Evolutionary conservation across 73 alveolate genomes (phyloP).

Genomic region (Paraurostyla sp.): DNA sequence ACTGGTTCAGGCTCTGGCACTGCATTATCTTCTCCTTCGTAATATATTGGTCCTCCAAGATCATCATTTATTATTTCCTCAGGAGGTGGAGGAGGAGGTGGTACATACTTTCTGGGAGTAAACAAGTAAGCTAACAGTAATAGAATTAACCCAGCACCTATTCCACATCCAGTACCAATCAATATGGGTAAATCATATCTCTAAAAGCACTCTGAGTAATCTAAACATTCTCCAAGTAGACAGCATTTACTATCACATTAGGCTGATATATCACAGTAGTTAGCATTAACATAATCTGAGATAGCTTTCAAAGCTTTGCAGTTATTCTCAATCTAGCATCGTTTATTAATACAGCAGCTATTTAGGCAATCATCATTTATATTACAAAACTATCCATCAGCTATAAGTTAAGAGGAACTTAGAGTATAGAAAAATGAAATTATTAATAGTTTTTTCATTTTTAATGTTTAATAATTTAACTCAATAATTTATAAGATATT

Average conservation of each 20-base stretch:
- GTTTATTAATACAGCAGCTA: conserved; percentile 17
- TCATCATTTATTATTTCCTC: conserved; percentile 1
- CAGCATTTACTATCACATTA: conserved; percentile 7
- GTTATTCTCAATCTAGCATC: conserved; percentile 10
- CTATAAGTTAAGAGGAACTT: background rate
- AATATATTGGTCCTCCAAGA: conserved; percentile 15
- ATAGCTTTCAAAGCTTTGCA: conserved; percentile 24
- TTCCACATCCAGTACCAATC: conserved; percentile 3
- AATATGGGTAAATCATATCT: conserved; percentile 38
- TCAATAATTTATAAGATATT: too few species aligned
- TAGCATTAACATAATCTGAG: conserved; percentile 14
- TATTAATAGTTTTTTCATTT: too few species aligned
- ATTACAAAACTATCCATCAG: conserved; percentile 29
- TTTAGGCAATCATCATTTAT: conserved; percentile 14
- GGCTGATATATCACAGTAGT: conserved; percentile 11
- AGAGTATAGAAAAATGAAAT: too few species aligned
- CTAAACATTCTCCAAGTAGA: conserved; percentile 32
- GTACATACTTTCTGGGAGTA: background rate
- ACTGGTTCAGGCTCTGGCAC: background rate
- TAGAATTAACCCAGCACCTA: background rate
- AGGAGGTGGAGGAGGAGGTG: conserved; percentile 28
- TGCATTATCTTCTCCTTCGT: conserved; percentile 30
- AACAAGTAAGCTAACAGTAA: background rate
- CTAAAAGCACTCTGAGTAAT: conserved; percentile 26
- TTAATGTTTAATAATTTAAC: too few species aligned